Conservation (phyloP, 1,284 basidiomycete species). For the Filobasidium uniguttulatum region DNA sequence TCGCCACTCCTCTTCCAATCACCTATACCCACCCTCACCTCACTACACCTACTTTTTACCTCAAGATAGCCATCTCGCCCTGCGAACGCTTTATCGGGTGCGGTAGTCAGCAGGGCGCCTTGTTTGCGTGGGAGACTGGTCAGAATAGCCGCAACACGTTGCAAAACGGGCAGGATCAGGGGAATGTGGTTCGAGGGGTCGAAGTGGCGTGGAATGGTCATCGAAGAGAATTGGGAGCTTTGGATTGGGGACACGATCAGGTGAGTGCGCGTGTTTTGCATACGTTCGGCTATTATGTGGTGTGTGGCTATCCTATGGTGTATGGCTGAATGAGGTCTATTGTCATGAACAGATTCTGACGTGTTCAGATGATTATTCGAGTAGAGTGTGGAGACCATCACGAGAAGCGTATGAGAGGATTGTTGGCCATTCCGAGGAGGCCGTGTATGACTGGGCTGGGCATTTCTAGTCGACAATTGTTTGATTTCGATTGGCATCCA, state of each 20-base stretch:
- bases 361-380: constrained; percentile 29
- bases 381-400: constrained; percentile 30
- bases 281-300: too few species aligned
- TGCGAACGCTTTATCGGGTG: constrained; percentile 30
- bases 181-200: constrained; percentile 13
- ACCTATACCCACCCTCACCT: constrained; percentile 28
- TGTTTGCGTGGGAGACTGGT: constrained; percentile 14
- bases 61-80: constrained; percentile 28
- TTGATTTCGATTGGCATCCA: too few species aligned
- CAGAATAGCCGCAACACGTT: background rate
- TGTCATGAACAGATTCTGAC: constrained; percentile 23
- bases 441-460: background rate
- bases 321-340: background rate
- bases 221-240: constrained; percentile 26
- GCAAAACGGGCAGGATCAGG: constrained; percentile 4
- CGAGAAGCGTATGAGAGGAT: background rate
- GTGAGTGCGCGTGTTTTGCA: constrained; percentile 21
- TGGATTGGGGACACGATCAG: constrained; percentile 35
- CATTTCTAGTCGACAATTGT: too few species aligned
- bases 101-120: constrained; percentile 26
- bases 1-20: constrained; percentile 2
- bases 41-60: constrained; percentile 27
- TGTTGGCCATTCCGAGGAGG: background rate
- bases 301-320: background rate
- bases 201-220: constrained; percentile 15